phyloP scores from a whole-genome alignment of 305 asterid species.

The Solanum hybrid region DNA sequence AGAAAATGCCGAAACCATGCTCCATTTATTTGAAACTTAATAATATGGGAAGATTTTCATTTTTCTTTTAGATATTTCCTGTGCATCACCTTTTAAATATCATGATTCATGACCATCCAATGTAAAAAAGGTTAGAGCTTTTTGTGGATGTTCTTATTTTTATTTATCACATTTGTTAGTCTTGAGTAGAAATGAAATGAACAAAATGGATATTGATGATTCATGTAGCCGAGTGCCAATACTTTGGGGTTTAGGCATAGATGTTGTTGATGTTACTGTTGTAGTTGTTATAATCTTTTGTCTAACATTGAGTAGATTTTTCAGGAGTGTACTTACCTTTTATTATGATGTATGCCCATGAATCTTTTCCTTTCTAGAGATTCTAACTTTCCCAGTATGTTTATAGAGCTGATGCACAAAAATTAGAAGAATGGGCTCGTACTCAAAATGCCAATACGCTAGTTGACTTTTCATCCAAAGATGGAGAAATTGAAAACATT shows the following conservation, averaged over 20 bases:
- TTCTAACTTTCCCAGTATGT: neutral
- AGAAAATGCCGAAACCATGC: neutral
- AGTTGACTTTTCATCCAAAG: constrained; percentile 69
- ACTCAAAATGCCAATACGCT: constrained; percentile 56
- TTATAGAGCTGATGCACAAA: constrained; percentile 75
- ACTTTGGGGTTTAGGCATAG: neutral
- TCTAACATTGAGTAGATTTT: neutral
- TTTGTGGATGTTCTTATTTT: neutral
- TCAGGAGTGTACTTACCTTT: neutral
- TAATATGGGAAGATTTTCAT: neutral
- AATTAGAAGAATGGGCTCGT: constrained; percentile 91
- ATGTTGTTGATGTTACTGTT: neutral
- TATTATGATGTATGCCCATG: neutral
- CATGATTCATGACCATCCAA: neutral
- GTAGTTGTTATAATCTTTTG: neutral
- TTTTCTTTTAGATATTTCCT: neutral
- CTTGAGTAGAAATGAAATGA: neutral
- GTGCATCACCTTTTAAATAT: neutral
- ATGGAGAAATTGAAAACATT: constrained; percentile 70
- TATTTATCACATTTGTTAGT: neutral
- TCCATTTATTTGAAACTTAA: neutral
- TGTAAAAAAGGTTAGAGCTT: neutral
- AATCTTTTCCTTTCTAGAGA: neutral
- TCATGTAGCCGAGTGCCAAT: neutral
- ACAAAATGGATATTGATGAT: neutral